phyloP scores from a whole-genome alignment of 2,329 filamentous ascomycete genomes.

The Penicillium janthinellum region DNA sequence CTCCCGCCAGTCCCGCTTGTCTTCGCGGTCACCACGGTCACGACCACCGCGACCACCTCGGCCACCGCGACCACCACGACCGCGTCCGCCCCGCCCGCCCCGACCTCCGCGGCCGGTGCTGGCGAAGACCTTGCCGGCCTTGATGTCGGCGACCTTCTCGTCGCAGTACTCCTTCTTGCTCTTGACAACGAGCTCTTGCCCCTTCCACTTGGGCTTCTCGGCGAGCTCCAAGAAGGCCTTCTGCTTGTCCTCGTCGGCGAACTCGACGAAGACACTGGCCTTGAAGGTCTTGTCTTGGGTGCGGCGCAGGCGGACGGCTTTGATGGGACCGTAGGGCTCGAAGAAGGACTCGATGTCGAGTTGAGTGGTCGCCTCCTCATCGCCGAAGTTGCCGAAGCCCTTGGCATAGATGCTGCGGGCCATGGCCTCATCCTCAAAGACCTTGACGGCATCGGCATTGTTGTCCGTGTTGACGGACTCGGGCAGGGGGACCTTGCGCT shows the following conservation, averaged over 20 bases:
- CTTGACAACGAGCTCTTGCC: conserved; percentile 76
- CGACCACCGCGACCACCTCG: conserved; percentile 35
- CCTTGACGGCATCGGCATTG: conserved; percentile 55
- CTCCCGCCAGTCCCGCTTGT: conserved; percentile 48
- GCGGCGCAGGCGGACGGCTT: conserved; percentile 84
- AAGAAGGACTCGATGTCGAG: conserved; percentile 96
- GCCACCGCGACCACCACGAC: conserved; percentile 45
- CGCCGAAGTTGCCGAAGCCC: conserved; percentile 76
- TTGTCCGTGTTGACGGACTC: conserved; percentile 58
- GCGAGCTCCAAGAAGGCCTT: conserved; percentile 79
- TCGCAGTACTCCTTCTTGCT: conserved; percentile 84
- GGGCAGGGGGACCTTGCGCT: conserved; percentile 72
- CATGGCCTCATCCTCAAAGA: conserved; percentile 67
- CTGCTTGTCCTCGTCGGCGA: conserved; percentile 74
- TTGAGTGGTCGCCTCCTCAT: conserved; percentile 77
- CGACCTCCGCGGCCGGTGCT: conserved; percentile 49
- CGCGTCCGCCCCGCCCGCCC: conserved; percentile 41
- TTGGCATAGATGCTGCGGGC: conserved; percentile 84
- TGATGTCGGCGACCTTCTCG: conserved; percentile 73
- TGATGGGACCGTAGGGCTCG: conserved; percentile 73
- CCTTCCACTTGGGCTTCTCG: conserved; percentile 82
- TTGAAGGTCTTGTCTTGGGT: conserved; percentile 76
- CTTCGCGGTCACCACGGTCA: conserved; percentile 31
- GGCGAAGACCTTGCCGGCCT: conserved; percentile 68
- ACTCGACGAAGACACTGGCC: conserved; percentile 95